Evolutionary conservation across 2,329 filamentous ascomycete species (phyloP), one percentile per base, ranked within the genome.

Genomic region (Colletotrichum echinochloae): DNA sequence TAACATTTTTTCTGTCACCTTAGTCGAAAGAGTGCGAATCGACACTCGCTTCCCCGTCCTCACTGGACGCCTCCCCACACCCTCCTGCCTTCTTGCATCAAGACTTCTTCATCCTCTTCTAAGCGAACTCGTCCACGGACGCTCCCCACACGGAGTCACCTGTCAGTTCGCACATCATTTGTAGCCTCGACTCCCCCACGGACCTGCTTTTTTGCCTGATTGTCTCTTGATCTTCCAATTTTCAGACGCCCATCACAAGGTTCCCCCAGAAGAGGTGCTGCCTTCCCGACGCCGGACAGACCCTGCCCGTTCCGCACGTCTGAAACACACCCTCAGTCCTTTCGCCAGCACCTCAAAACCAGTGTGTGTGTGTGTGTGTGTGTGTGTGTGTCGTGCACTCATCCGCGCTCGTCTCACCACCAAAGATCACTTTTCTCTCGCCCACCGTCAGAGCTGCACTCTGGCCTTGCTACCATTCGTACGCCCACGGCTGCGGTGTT

Each of bases 251-350:
- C 51, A 35, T 57, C 70, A 57, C 66, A 59, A 67, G 65, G 61
- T 60, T 54, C 70, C 68, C 68, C 68, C 64, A 33, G 57, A 63
- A 63, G 48, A 57, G 37, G 28, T 60, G 49, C 71, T 63, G 65
- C 48, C 46, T 72, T 64, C 61, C 49, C 71, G 66, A 69, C 68
- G 71, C 75, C 64, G 67, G 64, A 60, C 60, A 70, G 39, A 70
- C 69, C 76, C 72, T 74, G 72, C 66, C 70, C 65, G 74, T 78
- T 75, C 77, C 76, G 77, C 78, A 76, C 76, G 74, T 74, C 79
- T 84, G 82, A 83, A 84, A 84, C 82, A 84, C 82, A 76, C 75
- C 76, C 77, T 76, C 66, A 67, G 70, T 60, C 70, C 66, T 72
- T 61, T 65, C 54, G 51, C 68, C 67, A 72, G 60, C 46, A 55